phyloP scores from a whole-genome alignment of 352 stramenopile genomes.

The Globisporangium camurandrum region DNA sequence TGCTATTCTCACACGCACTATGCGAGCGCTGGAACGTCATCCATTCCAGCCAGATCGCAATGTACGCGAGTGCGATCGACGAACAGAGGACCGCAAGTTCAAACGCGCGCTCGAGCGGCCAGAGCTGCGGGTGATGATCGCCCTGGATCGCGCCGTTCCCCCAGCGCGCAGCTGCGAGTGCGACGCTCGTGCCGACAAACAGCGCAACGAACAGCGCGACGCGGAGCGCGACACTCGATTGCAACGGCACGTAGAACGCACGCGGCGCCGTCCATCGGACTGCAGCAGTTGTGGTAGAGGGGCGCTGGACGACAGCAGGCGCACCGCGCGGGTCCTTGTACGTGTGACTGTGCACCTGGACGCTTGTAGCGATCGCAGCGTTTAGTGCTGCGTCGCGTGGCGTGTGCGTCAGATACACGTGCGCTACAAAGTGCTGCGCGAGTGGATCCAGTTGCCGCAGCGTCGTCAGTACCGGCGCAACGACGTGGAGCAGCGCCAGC shows the following conservation, averaged over 20 bases:
- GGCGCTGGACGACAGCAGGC: background rate
- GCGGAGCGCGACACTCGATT: no score
- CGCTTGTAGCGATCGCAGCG: conserved; percentile 7
- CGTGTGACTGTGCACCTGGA: no score
- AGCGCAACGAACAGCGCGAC: conserved; percentile 12
- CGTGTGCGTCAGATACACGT: conserved; percentile 19
- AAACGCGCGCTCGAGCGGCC: conserved; percentile 21
- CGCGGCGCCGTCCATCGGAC: conserved; percentile 17
- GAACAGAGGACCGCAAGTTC: conserved; percentile 20
- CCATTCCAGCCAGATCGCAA: conserved; percentile 2
- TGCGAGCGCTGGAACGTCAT: conserved; percentile 2
- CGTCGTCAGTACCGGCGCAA: conserved; percentile 13
- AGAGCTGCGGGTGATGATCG: conserved; percentile 22
- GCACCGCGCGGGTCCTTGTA: no score
- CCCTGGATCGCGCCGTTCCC: conserved; percentile 17
- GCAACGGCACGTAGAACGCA: no score
- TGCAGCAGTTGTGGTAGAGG: background rate
- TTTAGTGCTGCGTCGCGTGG: conserved; percentile 12
- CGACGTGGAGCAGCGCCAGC: conserved; percentile 15
- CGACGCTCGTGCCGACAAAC: no score
- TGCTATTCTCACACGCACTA: no score
- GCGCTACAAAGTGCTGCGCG: conserved; percentile 7
- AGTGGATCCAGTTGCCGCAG: conserved; percentile 14
- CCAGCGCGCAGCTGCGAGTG: no score
- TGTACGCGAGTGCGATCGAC: conserved; percentile 4